phyloP scores from a whole-genome alignment of 2,329 filamentous ascomycete genomes.

The Aciculosporium take region DNA sequence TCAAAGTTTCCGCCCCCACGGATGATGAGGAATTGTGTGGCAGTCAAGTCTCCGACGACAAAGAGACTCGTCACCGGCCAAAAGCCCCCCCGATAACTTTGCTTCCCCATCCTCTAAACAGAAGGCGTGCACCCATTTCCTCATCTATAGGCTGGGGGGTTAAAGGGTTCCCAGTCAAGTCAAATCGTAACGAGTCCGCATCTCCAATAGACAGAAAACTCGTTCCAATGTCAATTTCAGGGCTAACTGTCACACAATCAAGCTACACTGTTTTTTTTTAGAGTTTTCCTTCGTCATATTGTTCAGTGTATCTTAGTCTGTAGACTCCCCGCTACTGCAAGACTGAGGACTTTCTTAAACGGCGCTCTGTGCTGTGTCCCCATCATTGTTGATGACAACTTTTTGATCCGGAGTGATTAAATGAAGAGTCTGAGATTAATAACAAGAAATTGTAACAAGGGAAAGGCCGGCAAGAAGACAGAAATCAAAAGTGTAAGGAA shows the following conservation, averaged over 20 bases:
- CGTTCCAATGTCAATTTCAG: not conserved
- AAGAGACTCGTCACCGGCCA: not conserved
- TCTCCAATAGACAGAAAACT: not conserved
- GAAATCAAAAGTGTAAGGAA: slow-evolving; percentile 34
- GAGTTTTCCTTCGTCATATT: slow-evolving; percentile 6
- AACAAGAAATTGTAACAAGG: slow-evolving; percentile 14
- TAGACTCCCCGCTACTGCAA: slow-evolving; percentile 11
- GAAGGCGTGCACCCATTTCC: not conserved
- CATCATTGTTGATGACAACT: slow-evolving; percentile 17
- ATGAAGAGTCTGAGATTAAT: slow-evolving; percentile 25
- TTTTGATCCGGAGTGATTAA: slow-evolving; percentile 23
- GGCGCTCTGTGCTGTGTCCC: slow-evolving; percentile 16
- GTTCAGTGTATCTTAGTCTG: slow-evolving; percentile 16
- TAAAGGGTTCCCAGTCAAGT: not conserved
- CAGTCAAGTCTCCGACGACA: not conserved
- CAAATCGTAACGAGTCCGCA: not conserved
- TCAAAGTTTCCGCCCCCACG: not conserved
- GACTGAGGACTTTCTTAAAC: slow-evolving; percentile 22
- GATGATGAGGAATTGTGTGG: slow-evolving; percentile 1
- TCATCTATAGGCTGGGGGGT: not conserved
- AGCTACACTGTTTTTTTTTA: slow-evolving; percentile 6
- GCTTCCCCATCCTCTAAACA: not conserved
- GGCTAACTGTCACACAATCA: slow-evolving; percentile 1
- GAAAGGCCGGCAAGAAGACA: slow-evolving; percentile 22
- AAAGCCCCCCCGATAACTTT: not conserved